phyloP scores from a whole-genome alignment of 192 early-diverging fungal species.

The Umbelopsis sp. region DNA sequence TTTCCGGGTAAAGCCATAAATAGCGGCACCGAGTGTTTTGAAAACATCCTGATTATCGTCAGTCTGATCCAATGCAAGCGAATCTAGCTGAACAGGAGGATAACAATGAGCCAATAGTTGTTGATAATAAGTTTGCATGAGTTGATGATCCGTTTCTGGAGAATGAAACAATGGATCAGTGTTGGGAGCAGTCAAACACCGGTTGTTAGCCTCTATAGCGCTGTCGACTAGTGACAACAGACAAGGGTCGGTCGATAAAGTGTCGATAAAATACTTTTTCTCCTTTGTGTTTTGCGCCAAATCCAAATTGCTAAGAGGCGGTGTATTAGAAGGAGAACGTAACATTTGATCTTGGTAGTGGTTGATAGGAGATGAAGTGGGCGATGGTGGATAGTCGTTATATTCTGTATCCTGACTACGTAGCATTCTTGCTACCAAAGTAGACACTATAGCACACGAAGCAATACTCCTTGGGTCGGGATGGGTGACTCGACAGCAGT shows the following conservation, averaged over 20 bases:
- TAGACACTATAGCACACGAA: slow-evolving; percentile 42
- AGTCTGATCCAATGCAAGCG: slow-evolving; percentile 7
- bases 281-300: neutral
- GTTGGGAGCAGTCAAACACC: slow-evolving; percentile 30
- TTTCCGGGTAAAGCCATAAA: slow-evolving; percentile 32
- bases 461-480: slow-evolving; percentile 49
- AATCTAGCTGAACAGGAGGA: neutral
- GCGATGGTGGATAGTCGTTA: neutral
- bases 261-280: slow-evolving; percentile 16
- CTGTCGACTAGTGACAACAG: slow-evolving; percentile 28
- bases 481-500: slow-evolving; percentile 43
- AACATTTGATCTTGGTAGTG: neutral
- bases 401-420: slow-evolving; percentile 37
- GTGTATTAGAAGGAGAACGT: slow-evolving; percentile 10
- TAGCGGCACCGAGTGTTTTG: slow-evolving; percentile 31
- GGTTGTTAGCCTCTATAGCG: slow-evolving; percentile 38
- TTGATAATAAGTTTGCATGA: slow-evolving; percentile 27
- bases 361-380: neutral
- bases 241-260: slow-evolving; percentile 20
- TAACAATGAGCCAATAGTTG: slow-evolving; percentile 29
- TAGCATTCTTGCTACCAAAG: slow-evolving; percentile 38
- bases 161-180: slow-evolving; percentile 30
- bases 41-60: slow-evolving; percentile 18
- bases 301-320: slow-evolving; percentile 5
- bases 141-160: slow-evolving; percentile 24